These are phyloP conservation scores for Cyberlindnera mycetangii DNA, from an alignment of 805 yeast genomes.

Conservation along the genomic window DNA sequence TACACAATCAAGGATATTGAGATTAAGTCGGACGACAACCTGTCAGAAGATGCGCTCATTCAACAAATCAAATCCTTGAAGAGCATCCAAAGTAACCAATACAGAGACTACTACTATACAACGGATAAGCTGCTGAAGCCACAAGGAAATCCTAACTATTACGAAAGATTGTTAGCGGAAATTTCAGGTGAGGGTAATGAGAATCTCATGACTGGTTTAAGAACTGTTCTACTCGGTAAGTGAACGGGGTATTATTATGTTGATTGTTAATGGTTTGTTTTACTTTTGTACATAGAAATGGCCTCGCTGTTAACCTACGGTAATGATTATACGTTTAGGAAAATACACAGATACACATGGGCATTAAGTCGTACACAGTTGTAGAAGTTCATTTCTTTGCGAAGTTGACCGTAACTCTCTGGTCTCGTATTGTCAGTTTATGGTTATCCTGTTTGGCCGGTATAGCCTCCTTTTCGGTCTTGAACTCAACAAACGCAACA, in stretches of 20 bases:
- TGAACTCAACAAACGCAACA: conserved; percentile 82
- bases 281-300: background rate
- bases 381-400: conserved; percentile 21
- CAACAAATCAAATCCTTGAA: conserved; percentile 59
- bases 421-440: conserved; percentile 21
- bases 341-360: background rate
- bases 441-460: conserved; percentile 31
- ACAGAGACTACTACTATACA: conserved; percentile 58
- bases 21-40: conserved; percentile 43
- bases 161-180: conserved; percentile 66
- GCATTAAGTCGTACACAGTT: background rate
- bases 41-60: conserved; percentile 43
- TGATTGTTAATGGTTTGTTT: background rate
- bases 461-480: conserved; percentile 49
- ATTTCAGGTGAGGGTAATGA: conserved; percentile 71
- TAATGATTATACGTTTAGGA: conserved; percentile 2
- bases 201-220: conserved; percentile 58
- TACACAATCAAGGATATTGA: conserved; percentile 40
- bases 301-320: background rate
- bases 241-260: conserved; percentile 25
- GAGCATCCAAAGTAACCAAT: conserved; percentile 56
- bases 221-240: conserved; percentile 75
- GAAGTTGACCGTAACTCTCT: conserved; percentile 9
- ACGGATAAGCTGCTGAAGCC: conserved; percentile 70
- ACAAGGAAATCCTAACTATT: conserved; percentile 82